Evolutionary conservation across 345 rosid species (phyloP).

Genomic region (Eucalyptus victrix): DNA sequence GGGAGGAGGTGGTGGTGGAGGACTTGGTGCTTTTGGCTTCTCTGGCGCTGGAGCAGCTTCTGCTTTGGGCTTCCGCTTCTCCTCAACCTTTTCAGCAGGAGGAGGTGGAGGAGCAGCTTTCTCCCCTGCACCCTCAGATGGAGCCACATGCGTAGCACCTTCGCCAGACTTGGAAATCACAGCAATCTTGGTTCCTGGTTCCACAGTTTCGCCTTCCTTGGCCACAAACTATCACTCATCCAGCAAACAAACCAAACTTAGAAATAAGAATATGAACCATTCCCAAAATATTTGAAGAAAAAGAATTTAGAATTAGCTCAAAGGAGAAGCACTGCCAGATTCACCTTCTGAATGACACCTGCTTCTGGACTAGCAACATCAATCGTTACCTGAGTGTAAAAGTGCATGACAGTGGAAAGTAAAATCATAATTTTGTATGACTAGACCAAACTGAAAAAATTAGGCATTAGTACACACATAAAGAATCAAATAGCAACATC

Average conservation of each 20-base stretch:
- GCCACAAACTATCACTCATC: conserved; percentile 51
- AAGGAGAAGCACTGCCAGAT: not conserved
- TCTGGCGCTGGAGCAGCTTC: conserved; percentile 25
- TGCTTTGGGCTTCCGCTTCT: conserved; percentile 31
- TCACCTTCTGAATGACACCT: conserved; percentile 33
- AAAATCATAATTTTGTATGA: not conserved
- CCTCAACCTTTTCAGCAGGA: conserved; percentile 16
- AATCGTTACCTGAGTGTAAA: conserved; percentile 51
- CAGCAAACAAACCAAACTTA: not conserved
- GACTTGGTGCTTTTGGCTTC: conserved; percentile 29
- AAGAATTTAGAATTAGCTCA: not conserved
- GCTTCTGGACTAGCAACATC: conserved; percentile 83
- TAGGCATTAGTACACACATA: not conserved
- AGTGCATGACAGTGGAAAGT: not conserved
- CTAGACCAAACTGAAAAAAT: not conserved
- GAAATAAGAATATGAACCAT: not conserved
- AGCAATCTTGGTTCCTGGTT: conserved; percentile 82
- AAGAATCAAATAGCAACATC: not conserved
- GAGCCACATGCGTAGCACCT: conserved; percentile 67
- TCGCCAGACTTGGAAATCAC: conserved; percentile 81
- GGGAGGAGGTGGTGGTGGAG: conserved; percentile 42
- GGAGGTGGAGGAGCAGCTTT: conserved; percentile 41
- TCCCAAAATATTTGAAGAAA: not conserved
- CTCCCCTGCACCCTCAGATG: conserved; percentile 46
- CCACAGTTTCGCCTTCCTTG: conserved; percentile 97